phyloP scores from a whole-genome alignment of 2,329 filamentous ascomycete genomes.

The Apiospora aurea region DNA sequence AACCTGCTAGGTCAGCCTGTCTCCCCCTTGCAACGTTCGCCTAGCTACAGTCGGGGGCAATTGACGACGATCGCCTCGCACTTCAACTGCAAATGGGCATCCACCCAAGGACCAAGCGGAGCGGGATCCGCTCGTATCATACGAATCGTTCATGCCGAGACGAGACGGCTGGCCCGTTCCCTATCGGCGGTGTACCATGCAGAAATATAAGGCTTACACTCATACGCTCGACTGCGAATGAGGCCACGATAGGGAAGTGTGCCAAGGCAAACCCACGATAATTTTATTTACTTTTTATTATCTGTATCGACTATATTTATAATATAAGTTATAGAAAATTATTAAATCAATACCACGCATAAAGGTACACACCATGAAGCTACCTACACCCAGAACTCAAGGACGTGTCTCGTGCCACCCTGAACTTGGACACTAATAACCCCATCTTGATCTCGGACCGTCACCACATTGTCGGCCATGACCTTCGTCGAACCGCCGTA shows the following conservation, averaged over 20 bases:
- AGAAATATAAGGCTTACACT: no score
- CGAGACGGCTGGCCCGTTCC: not conserved
- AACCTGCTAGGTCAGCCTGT: no score
- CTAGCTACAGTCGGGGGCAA: not conserved
- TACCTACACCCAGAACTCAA: conserved; percentile 12
- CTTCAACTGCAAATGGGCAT: no score
- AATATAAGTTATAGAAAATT: no score
- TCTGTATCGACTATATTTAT: no score
- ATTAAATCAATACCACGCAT: conserved; percentile 5
- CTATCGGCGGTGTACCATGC: no score
- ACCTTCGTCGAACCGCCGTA: not conserved
- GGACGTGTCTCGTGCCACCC: conserved; percentile 24
- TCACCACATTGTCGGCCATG: not conserved
- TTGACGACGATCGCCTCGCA: not conserved
- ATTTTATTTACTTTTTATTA: no score
- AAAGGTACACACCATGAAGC: not conserved
- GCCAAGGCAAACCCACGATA: no score
- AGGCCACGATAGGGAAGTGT: no score
- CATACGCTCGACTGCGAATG: no score
- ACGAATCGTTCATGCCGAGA: not conserved
- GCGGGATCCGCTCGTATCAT: not conserved
- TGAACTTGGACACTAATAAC: conserved; percentile 18
- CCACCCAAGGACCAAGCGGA: no score
- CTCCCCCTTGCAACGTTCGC: not conserved
- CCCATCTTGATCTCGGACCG: conserved; percentile 25